These are phyloP conservation scores for Pseudogymnoascus sp. DNA, from an alignment of 2,329 filamentous ascomycete species.

Conservation along the genomic window DNA sequence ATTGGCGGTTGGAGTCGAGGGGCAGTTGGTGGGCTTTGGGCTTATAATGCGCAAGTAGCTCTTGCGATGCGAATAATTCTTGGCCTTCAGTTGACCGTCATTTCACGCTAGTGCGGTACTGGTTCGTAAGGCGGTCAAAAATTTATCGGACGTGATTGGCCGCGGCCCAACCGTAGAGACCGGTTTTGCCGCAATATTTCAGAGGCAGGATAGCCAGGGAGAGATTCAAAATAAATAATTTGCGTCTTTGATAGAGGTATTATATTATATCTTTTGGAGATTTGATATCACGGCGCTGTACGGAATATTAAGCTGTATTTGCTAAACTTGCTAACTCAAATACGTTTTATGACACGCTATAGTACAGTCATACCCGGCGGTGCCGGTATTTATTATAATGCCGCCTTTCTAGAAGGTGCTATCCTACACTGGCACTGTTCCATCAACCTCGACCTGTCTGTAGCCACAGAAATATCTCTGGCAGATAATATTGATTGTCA, in stretches of 20 bases:
- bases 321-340: neutral
- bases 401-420: neutral
- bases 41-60: conserved; percentile 2
- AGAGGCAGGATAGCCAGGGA: neutral
- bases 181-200: conserved; percentile 8
- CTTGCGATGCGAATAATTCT: conserved; percentile 9
- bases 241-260: neutral
- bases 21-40: neutral
- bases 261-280: neutral
- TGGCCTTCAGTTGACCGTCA: conserved; percentile 9
- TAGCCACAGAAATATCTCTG: neutral
- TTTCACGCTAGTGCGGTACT: conserved; percentile 7
- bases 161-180: neutral
- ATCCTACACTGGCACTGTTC: neutral
- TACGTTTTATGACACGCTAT: neutral
- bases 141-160: conserved; percentile 3
- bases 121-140: conserved; percentile 7
- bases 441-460: neutral
- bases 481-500: neutral
- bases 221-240: neutral
- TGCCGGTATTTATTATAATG: neutral
- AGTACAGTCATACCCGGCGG: conserved; percentile 6
- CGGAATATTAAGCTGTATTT: neutral
- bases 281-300: neutral
- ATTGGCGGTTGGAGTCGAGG: neutral